Evolutionary conservation across 352 stramenopile genomes (phyloP).

Genomic region (Phytophthora parvispora): DNA sequence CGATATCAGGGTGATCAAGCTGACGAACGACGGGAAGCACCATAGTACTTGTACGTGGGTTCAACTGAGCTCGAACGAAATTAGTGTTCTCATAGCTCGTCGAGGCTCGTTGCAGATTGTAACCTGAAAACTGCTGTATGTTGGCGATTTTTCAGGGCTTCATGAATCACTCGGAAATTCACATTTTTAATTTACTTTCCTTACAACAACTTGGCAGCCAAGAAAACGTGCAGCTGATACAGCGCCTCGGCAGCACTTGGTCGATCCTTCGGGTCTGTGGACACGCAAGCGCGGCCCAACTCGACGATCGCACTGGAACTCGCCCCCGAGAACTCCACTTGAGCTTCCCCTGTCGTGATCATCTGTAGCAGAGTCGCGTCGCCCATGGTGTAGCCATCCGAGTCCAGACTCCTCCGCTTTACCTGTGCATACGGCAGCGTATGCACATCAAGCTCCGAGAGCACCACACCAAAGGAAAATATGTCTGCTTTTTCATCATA

Average conservation of each 20-base stretch:
- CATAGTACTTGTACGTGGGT: too few species aligned
- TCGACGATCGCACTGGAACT: constrained; percentile 15
- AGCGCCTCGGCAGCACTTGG: constrained; percentile 38
- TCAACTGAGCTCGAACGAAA: too few species aligned
- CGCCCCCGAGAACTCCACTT: constrained; percentile 29
- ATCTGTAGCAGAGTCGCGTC: constrained; percentile 42
- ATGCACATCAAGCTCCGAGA: constrained; percentile 64
- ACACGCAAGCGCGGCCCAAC: constrained; percentile 29
- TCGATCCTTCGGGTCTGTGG: constrained; percentile 36
- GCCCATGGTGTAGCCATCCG: constrained; percentile 11
- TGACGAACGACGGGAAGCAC: too few species aligned
- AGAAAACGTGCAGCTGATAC: constrained; percentile 30
- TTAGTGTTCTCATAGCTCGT: too few species aligned
- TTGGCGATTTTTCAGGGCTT: too few species aligned
- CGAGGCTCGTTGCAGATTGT: too few species aligned
- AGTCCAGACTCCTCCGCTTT: constrained; percentile 16
- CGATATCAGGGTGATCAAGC: too few species aligned
- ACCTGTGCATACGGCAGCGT: constrained; percentile 21
- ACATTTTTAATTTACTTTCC: too few species aligned
- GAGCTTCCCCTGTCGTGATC: constrained; percentile 33
- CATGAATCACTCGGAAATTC: too few species aligned
- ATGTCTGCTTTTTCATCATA: constrained; percentile 62
- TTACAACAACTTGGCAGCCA: background rate
- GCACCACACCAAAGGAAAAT: constrained; percentile 70
- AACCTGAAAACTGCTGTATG: too few species aligned